phyloP scores from a whole-genome alignment of 371 early-diverging fungal species.

The Dichotomocladium elegans region DNA sequence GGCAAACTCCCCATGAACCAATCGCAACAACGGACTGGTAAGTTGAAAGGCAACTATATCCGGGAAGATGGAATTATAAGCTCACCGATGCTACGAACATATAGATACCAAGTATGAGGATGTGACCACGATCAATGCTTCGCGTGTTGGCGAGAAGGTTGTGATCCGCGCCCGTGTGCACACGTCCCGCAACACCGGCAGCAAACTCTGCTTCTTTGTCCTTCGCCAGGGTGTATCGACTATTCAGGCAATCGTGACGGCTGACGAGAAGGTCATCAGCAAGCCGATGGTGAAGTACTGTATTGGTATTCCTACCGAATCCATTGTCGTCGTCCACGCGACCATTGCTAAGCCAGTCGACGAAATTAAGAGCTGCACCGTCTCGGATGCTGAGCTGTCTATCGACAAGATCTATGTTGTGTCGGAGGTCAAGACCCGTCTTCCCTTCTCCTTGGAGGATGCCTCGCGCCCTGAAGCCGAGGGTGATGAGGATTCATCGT shows the following conservation, averaged over 20 bases:
- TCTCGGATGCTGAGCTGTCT: constrained; percentile 86
- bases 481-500: constrained; percentile 67
- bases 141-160: constrained; percentile 72
- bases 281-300: constrained; percentile 96
- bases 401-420: constrained; percentile 73
- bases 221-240: constrained; percentile 87
- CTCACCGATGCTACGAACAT: background rate
- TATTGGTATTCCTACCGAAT: constrained; percentile 78
- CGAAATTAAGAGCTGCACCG: constrained; percentile 88
- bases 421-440: constrained; percentile 74
- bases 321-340: constrained; percentile 86
- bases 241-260: constrained; percentile 80
- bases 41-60: constrained; percentile 1
- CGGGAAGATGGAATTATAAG: background rate
- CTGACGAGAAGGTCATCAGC: constrained; percentile 71
- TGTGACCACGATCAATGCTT: constrained; percentile 54
- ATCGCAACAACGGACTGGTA: constrained; percentile 70
- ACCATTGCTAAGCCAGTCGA: constrained; percentile 76
- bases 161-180: constrained; percentile 89
- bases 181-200: constrained; percentile 81
- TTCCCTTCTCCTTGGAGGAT: constrained; percentile 97
- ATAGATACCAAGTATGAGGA: constrained; percentile 47
- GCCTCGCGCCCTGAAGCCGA: constrained; percentile 88
- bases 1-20: constrained; percentile 89
- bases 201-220: constrained; percentile 90